Evolutionary conservation across 2,329 filamentous ascomycete genomes (phyloP), one percentile per base, ranked within the genome.

Genomic region (Ceratocystis diversiconidia): DNA sequence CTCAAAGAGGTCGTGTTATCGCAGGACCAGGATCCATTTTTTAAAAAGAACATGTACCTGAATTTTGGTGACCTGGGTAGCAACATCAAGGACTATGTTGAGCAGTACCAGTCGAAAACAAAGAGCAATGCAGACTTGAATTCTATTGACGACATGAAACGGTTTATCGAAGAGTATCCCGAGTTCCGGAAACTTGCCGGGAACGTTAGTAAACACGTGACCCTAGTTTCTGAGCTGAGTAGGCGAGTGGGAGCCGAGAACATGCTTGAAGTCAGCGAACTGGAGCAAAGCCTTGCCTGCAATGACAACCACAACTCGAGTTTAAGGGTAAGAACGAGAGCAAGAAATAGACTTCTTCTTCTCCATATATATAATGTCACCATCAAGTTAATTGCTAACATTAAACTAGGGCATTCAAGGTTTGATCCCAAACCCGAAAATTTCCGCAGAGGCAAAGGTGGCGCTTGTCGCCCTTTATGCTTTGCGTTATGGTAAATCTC

Each of bases 151-250:
- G 94, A 99, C 74, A 99, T 99, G 95, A 99, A 99, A 75, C 89
- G 92, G 55, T 99, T 99, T 71, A 95, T 99, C 65, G 94, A 99
- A 75, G 94, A 99, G 72, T 99, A 97, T 73, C 94, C 94, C 1
- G 94, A 99, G 73, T 99, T 99, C 75, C 86, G 94, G 67, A 95
- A 96, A 72, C 83, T 99, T 0, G 96, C 94, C 1, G 92, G 94
- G 46, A 99, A 99, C 70, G 94, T 99, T 64, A 97, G 92, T 77
- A 99, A 99, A 73, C 94, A 99, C 73, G 95, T 99, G 66, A 96
- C 94, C 0, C 79, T 99, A 25, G 94, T 99, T 25, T 91, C 91
- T 0, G 95, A 99, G 73, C 80, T 99, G 50, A 96, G 91, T 74
- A 83, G 92, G 66, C 85, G 89, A 65, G 92, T 99, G 15, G 89